Evolutionary conservation across 129 eudicot species (phyloP).

Genomic region (Pseudognaphalium luteoalbum): DNA sequence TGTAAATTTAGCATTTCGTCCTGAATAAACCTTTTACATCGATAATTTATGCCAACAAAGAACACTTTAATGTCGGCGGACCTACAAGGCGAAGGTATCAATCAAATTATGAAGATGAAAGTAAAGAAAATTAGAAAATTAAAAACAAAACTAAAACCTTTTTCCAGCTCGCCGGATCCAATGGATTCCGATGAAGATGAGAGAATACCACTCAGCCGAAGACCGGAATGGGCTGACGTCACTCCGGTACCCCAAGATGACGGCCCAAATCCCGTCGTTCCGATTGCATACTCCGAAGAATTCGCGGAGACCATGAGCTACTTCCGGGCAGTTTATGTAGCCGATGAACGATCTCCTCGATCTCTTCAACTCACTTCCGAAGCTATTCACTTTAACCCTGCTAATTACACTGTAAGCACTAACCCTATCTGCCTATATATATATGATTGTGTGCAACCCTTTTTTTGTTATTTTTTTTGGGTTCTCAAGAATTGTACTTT

Average conservation of each 20-base stretch:
- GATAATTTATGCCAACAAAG: no score
- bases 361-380: conserved; percentile 67
- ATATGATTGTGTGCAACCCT: background rate
- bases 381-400: conserved; percentile 71
- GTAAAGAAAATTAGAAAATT: no score
- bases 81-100: no score
- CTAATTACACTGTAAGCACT: conserved; percentile 81
- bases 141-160: background rate
- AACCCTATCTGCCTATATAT: background rate
- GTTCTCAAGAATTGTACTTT: no score
- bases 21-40: no score
- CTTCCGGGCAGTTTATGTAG: conserved; percentile 82
- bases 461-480: background rate
- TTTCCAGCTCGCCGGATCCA: background rate
- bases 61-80: no score
- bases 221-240: conserved; percentile 91
- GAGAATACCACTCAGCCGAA: conserved; percentile 44
- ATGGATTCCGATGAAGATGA: conserved; percentile 44
- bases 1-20: no score
- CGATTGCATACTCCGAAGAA: conserved; percentile 70
- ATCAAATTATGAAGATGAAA: no score
- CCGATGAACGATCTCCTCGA: conserved; percentile 79
- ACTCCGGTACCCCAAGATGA: conserved; percentile 79
- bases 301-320: conserved; percentile 81
- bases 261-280: conserved; percentile 93